phyloP scores from a whole-genome alignment of 225 moss, liverwort and hornwort species.

The Thuidium tamariscinum region DNA sequence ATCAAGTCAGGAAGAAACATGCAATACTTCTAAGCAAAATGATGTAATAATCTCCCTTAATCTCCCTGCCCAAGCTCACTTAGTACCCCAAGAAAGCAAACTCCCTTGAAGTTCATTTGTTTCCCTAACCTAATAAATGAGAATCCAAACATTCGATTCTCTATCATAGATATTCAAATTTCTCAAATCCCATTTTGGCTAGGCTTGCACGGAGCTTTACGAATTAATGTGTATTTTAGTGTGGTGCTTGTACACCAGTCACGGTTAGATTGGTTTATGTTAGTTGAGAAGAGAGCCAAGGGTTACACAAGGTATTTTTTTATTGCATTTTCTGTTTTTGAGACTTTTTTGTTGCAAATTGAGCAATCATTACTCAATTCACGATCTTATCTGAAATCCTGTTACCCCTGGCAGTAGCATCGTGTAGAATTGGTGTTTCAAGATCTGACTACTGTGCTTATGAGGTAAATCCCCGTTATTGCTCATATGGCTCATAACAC shows the following conservation, averaged over 20 bases:
- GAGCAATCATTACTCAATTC: not conserved
- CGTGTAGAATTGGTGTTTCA: not conserved
- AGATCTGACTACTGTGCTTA: not conserved
- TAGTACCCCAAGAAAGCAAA: no score
- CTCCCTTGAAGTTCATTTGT: no score
- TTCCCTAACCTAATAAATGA: no score
- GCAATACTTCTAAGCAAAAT: not conserved
- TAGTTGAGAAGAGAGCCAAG: no score
- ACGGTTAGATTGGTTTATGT: not conserved
- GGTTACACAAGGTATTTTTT: not conserved
- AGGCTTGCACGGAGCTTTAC: no score
- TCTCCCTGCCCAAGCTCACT: no score
- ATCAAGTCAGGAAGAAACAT: rapidly evolving
- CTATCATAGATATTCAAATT: no score
- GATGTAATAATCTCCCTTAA: not conserved
- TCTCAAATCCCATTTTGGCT: no score
- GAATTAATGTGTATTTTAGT: not conserved
- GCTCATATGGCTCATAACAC: not conserved
- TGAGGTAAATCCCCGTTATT: no score
- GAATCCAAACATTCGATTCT: no score
- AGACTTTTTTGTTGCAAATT: no score
- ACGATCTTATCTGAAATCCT: not conserved
- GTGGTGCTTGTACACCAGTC: not conserved
- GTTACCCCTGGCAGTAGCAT: not conserved
- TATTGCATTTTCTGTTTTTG: not conserved